phyloP scores from a whole-genome alignment of 2,329 filamentous ascomycete genomes.

The Pseudofabraea citricarpa region DNA sequence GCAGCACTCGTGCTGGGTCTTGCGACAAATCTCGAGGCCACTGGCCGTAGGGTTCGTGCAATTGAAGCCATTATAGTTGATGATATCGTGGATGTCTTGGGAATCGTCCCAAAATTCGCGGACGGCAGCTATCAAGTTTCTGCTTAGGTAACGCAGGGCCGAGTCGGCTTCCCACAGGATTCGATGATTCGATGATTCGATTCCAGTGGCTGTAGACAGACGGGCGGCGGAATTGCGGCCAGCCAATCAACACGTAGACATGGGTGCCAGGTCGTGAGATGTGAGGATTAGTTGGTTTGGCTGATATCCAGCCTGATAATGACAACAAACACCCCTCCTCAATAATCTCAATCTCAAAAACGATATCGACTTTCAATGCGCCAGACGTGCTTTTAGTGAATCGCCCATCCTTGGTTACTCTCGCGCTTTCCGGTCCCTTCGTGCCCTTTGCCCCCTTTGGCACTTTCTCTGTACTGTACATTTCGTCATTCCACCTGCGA shows the following conservation, averaged over 20 bases:
- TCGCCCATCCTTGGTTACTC: too few species aligned
- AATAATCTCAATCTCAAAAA: slow-evolving; percentile 10
- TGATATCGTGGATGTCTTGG: too few species aligned
- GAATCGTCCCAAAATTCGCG: background rate
- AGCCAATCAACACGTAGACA: background rate
- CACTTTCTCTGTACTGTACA: too few species aligned
- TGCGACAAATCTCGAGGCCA: slow-evolving; percentile 18
- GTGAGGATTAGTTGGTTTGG: background rate
- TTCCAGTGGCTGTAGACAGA: too few species aligned
- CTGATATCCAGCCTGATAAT: slow-evolving; percentile 11
- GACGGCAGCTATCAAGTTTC: too few species aligned
- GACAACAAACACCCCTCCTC: slow-evolving; percentile 13
- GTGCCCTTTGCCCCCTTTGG: background rate
- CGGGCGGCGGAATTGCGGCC: too few species aligned
- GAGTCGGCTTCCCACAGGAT: too few species aligned
- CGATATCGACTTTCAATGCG: slow-evolving; percentile 6
- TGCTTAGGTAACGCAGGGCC: too few species aligned
- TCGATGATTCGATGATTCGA: too few species aligned
- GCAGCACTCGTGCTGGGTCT: slow-evolving; percentile 14
- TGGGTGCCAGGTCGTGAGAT: background rate
- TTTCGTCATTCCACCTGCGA: too few species aligned
- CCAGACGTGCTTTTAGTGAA: too few species aligned
- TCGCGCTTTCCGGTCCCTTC: background rate
- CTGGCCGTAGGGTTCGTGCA: slow-evolving; percentile 40
- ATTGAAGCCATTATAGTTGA: slow-evolving; percentile 57